phyloP scores from a whole-genome alignment of 2,329 filamentous ascomycete species.

The Penicillium sp. region DNA sequence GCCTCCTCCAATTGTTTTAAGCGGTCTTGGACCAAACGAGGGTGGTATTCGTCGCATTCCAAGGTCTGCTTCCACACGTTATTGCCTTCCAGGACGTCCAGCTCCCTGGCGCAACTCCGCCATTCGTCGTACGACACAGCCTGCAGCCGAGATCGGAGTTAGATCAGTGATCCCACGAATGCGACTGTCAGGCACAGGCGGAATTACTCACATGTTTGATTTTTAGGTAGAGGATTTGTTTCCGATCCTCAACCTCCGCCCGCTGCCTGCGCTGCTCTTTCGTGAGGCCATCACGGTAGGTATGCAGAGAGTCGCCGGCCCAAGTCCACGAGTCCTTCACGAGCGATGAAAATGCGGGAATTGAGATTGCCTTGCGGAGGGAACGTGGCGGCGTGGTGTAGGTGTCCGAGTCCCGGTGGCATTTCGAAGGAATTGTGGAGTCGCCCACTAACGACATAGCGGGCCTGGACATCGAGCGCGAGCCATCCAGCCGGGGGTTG shows the following conservation, averaged over 20 bases:
- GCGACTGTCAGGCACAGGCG: constrained; percentile 5
- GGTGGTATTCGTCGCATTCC: constrained; percentile 65
- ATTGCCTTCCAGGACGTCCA: constrained; percentile 74
- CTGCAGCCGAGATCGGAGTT: constrained; percentile 37
- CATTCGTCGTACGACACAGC: constrained; percentile 66
- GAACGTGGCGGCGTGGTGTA: constrained; percentile 10
- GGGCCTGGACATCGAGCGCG: constrained; percentile 22
- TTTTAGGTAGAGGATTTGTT: constrained; percentile 57
- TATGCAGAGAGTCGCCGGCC: constrained; percentile 31
- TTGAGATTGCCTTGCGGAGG: constrained; percentile 26
- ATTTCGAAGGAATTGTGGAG: constrained; percentile 27
- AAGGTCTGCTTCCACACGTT: constrained; percentile 71
- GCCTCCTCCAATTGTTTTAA: constrained; percentile 69
- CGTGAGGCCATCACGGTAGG: constrained; percentile 50
- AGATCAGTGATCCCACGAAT: constrained; percentile 11
- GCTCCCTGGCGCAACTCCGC: constrained; percentile 66
- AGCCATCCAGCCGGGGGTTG: constrained; percentile 22
- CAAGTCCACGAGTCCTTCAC: constrained; percentile 32
- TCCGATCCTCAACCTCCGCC: constrained; percentile 51
- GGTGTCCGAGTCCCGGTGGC: constrained; percentile 13
- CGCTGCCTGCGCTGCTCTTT: constrained; percentile 47
- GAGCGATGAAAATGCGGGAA: constrained; percentile 32
- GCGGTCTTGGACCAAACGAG: constrained; percentile 61
- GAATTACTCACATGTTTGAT: constrained; percentile 58
- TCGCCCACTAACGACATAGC: constrained; percentile 32